Evolutionary conservation across 2,329 filamentous ascomycete species (phyloP), one percentile per base, ranked within the genome.

Genomic region (Spiromastix sp.): DNA sequence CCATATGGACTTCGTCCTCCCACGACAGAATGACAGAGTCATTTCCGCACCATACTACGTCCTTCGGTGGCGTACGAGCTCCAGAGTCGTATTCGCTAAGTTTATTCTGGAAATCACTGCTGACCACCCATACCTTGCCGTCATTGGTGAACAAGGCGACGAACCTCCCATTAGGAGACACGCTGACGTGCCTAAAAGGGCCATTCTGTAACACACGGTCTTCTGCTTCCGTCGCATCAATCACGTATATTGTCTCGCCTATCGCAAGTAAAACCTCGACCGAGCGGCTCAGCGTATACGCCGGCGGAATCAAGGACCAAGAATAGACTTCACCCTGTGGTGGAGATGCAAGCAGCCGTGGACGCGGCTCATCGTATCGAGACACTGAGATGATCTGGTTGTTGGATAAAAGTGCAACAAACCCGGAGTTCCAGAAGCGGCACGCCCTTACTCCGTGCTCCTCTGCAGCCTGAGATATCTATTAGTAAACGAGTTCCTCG

Each of bases 1-100:
- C 81, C 18, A 98, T 71, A 52, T 95, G 91, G 3, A 98, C 80
- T 57, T 98, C 91, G 52, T 98, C 91, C 53, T 96, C 91, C 91
- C 91, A 98, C 0, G 87, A 87, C 48, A 98, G 77, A 18, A 94
- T 76, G 3, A 91, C 82, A 10, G 87, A 85, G 58, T 96, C 89
- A 49, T 91, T 89, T 4, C 91, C 91, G 57, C 91, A 98, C 91
- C 91, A 98, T 49, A 91, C 81, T 42, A 98, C 72, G 44, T 91
- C 85, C 48, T 85, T 81, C 3, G 91, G 91, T 2, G 80, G 71
- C 4, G 85, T 93, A 56, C 81, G 81, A 7, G 85, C 87, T 46
- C 79, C 79, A 1, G 87, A 89, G 50, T 94, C 79, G 54, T 96
- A 89, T 60, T 96, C 87, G 54, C 86, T 89, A 42, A 94, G 68